These are phyloP conservation scores for Graphilbum fragrans DNA, from an alignment of 2,329 filamentous ascomycete species.

Conservation along the genomic window DNA sequence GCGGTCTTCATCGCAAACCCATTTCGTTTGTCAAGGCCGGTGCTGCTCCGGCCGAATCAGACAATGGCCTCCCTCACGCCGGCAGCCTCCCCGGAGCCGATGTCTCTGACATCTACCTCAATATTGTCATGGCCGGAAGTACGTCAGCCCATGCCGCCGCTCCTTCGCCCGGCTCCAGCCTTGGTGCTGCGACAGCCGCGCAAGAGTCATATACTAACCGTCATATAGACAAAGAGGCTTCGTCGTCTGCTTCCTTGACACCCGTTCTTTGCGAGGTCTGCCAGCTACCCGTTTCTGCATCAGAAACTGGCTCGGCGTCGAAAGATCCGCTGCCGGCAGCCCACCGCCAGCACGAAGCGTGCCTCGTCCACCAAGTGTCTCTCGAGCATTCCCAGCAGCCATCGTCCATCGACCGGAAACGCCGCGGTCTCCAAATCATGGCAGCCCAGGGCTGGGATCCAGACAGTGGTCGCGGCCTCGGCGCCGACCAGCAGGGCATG, in stretches of 20 bases:
- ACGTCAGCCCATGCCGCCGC: background rate
- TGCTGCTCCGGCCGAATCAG: conserved; percentile 6
- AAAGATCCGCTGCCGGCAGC: background rate
- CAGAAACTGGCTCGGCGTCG: background rate
- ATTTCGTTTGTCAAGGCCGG: conserved; percentile 47
- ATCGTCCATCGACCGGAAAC: conserved; percentile 55
- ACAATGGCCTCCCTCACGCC: conserved; percentile 15
- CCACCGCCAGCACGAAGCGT: conserved; percentile 45
- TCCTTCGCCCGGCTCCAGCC: conserved; percentile 6
- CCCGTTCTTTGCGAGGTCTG: conserved; percentile 6
- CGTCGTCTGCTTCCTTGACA: too few relatives aligned
- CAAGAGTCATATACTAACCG: too few relatives aligned
- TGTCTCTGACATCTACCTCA: conserved; percentile 51
- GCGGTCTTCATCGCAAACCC: conserved; percentile 39
- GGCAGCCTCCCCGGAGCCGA: conserved; percentile 15
- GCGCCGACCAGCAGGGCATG: conserved; percentile 58
- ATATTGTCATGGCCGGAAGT: conserved; percentile 34
- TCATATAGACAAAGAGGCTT: too few relatives aligned
- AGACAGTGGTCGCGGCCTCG: conserved; percentile 59
- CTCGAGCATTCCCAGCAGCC: conserved; percentile 59
- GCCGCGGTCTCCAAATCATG: conserved; percentile 58
- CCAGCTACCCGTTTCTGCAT: background rate
- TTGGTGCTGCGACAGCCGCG: too few relatives aligned
- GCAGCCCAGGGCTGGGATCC: conserved; percentile 63
- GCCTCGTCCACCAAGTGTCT: conserved; percentile 59